Evolutionary conservation across 148 eudicot species (phyloP), one percentile per base, ranked within the genome.

Genomic region (Silene uniflora): DNA sequence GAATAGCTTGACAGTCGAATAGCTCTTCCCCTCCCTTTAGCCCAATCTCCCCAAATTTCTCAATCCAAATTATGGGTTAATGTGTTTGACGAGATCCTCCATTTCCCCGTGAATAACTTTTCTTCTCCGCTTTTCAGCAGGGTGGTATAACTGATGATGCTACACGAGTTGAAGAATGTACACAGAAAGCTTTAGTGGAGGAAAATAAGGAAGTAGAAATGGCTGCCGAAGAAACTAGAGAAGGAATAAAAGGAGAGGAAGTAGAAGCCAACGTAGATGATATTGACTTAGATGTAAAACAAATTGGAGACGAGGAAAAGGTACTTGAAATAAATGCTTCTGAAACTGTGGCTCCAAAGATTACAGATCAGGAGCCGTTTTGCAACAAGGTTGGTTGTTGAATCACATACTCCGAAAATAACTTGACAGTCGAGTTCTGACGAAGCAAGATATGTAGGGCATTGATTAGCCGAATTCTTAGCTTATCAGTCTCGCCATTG

Each of bases 61-160:
- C 44, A 6, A 39, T 39, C 44, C 44, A 39, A 39, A 39, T 39
- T 39, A 39, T 39, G 44, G 10, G 10, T 69, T 18, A 2, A 24
- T 23, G 63, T 35, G 42, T 56, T 23, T 68, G 27, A 16, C 22
- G 44, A 21, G 19, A 76, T n/a, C 67, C 67, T 56, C 65, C 58
- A 59, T 76, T 44, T 46, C 46, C 12, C 54, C 67, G 67, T 68
- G 67, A 69, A 76, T 76, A 60, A 52, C 44, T 52, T 10, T 52
- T 52, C 14, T 52, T 52, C 17, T 11, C 5, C 3, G 17, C 56
- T 52, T 52, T 49, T 52, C 0, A 13, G 56, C 56, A 52, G 17
- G 56, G 56, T 52, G 17, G 56, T 13, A 11, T 12, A 12, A 52
- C 56, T 52, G 56, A 13, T 52, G 56, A 52, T 52, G 56, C 56